A percentile compares a stretch with the other conserved stretches of the same genome.
Conservation (phyloP, 257 asterid species). For the Phtheirospermum japonicum region DNA sequence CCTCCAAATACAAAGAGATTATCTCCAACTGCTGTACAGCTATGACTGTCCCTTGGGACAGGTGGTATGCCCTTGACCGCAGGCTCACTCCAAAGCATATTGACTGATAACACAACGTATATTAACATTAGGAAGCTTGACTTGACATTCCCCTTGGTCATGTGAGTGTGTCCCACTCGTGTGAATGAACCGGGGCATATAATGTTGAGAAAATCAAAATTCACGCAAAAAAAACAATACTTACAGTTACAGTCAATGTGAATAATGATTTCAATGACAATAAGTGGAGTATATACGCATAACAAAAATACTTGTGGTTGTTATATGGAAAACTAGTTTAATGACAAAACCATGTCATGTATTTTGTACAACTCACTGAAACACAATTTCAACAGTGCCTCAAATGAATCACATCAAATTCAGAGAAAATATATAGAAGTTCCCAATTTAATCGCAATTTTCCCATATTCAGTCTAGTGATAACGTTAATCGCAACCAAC, state of each 20-base stretch:
- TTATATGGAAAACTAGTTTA: neutral
- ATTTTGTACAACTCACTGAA: neutral
- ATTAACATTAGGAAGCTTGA: constrained; percentile 23
- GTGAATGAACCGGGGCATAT: neutral
- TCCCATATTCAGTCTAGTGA: neutral
- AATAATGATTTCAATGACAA: neutral
- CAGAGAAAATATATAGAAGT: constrained; percentile 13
- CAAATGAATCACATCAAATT: constrained; percentile 3
- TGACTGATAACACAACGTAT: constrained; percentile 45
- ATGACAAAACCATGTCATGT: neutral
- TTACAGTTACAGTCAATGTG: neutral
- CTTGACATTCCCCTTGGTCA: neutral
- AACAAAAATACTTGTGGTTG: neutral
- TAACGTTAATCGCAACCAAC: constrained; percentile 18
- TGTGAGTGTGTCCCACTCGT: neutral
- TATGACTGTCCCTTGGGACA: constrained; percentile 89
- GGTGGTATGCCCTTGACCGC: constrained; percentile 64
- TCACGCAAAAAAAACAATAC: constrained; percentile 8
- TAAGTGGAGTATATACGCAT: neutral
- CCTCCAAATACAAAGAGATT: constrained; percentile 86
- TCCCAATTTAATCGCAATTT: too few species aligned
- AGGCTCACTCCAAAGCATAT: constrained; percentile 75
- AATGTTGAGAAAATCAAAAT: constrained; percentile 11
- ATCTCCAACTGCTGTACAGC: constrained; percentile 88
- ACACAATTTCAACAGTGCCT: constrained; percentile 10